Evolutionary conservation across 2,329 filamentous ascomycete species (phyloP).

Genomic region (Cordyceps cicadae): DNA sequence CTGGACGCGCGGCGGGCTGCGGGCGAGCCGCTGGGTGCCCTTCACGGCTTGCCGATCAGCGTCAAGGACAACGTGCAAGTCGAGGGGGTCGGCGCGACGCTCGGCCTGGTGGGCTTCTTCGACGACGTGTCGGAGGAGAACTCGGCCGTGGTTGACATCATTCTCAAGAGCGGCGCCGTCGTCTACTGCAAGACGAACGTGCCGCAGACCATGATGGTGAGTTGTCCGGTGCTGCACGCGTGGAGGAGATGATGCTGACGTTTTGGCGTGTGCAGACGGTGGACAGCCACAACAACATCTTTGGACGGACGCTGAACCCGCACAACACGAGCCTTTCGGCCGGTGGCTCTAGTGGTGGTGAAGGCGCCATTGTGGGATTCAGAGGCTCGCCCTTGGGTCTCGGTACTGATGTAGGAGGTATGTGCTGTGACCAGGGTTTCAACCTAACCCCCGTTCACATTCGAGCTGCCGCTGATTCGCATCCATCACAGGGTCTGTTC

Average conservation of each 20-base stretch:
- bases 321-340: slow-evolving; percentile 46
- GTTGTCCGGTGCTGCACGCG: not conserved
- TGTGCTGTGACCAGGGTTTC: not conserved
- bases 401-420: slow-evolving; percentile 45
- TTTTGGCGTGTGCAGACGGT: slow-evolving; percentile 14
- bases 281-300: slow-evolving; percentile 38
- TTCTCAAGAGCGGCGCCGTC: slow-evolving; percentile 21
- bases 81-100: slow-evolving; percentile 18
- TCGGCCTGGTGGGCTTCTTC: slow-evolving; percentile 21
- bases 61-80: slow-evolving; percentile 20
- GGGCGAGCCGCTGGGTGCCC: slow-evolving; percentile 13
- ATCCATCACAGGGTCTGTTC: slow-evolving; percentile 36
- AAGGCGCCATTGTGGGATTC: slow-evolving; percentile 50
- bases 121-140: slow-evolving; percentile 15
- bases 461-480: not conserved
- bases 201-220: slow-evolving; percentile 11
- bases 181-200: slow-evolving; percentile 18
- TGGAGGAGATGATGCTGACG: not conserved
- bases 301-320: slow-evolving; percentile 51
- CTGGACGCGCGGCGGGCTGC: slow-evolving; percentile 14
- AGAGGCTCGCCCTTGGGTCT: slow-evolving; percentile 47
- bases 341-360: slow-evolving; percentile 55
- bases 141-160: slow-evolving; percentile 19
- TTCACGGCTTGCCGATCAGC: slow-evolving; percentile 19
- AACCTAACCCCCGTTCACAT: no score